Conservation (phyloP, 495 filamentous ascomycete species). For the Aspergillus bertholletiae region DNA sequence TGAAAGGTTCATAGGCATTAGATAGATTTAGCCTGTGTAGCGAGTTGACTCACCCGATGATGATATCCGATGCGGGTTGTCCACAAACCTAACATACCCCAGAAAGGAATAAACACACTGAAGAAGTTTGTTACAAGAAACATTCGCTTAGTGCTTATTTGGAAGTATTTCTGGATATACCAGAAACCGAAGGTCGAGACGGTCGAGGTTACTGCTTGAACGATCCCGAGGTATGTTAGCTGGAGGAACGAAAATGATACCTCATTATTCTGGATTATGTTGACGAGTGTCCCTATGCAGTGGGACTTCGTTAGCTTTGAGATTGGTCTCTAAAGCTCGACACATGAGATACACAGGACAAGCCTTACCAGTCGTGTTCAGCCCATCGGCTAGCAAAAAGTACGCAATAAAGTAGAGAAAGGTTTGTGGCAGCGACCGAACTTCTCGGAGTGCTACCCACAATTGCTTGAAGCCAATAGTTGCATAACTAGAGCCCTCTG, state of each 20-base stretch:
- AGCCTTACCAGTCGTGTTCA: conserved; percentile 46
- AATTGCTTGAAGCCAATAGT: conserved; percentile 49
- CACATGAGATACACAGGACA: background rate
- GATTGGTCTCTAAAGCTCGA: background rate
- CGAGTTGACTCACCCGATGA: conserved; percentile 25
- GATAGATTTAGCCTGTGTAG: background rate
- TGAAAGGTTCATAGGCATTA: background rate
- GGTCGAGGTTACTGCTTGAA: conserved; percentile 43
- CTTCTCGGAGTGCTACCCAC: conserved; percentile 39
- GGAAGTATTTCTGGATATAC: conserved; percentile 48
- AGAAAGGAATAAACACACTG: conserved; percentile 47
- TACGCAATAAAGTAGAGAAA: conserved; percentile 45
- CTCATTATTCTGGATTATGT: conserved; percentile 45
- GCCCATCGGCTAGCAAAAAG: conserved; percentile 47
- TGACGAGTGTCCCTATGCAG: conserved; percentile 34
- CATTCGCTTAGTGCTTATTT: conserved; percentile 47
- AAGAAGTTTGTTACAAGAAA: conserved; percentile 49
- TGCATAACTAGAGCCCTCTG: conserved; percentile 40
- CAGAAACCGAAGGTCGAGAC: conserved; percentile 47
- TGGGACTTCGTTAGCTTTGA: background rate
- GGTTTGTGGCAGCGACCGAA: conserved; percentile 41
- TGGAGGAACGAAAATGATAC: conserved; percentile 48
- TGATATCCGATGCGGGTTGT: conserved; percentile 45
- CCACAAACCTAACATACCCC: conserved; percentile 51
- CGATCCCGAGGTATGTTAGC: conserved; percentile 46